phyloP scores from a whole-genome alignment of 129 eudicot species.

The Oenanthe sinensis region DNA sequence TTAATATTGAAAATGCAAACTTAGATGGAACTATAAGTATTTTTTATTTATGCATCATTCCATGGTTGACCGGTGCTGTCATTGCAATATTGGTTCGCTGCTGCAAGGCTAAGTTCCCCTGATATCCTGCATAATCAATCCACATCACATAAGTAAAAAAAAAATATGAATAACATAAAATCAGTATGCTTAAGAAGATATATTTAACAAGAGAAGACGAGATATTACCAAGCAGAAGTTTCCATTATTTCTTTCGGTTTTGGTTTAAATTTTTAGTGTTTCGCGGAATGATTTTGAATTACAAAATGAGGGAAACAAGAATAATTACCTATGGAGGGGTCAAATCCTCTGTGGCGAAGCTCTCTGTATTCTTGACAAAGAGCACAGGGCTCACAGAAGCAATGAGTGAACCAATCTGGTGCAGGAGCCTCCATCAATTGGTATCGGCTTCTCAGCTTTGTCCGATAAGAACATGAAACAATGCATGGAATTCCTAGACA shows the following conservation, averaged over 20 bases:
- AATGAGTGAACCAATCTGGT: conserved; percentile 49
- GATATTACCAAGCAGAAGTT: too few species aligned
- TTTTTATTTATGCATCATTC: conserved; percentile 14
- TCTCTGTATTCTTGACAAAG: conserved; percentile 59
- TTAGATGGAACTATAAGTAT: background rate
- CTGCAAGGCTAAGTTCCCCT: conserved; percentile 8
- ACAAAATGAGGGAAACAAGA: background rate
- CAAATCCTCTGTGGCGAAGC: conserved; percentile 37
- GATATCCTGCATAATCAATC: conserved; percentile 11
- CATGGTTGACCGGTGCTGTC: conserved; percentile 17
- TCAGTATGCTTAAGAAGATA: background rate
- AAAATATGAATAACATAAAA: too few species aligned
- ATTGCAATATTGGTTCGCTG: background rate
- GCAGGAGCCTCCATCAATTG: conserved; percentile 40
- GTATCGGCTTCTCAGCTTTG: conserved; percentile 27
- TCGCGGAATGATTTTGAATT: too few species aligned
- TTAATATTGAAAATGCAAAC: background rate
- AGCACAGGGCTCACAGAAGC: conserved; percentile 49
- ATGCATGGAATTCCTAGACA: conserved; percentile 43
- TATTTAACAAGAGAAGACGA: too few species aligned
- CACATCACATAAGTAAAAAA: background rate
- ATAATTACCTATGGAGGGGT: conserved; percentile 39
- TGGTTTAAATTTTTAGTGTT: background rate
- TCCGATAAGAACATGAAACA: conserved; percentile 31
- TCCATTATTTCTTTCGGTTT: background rate